These are phyloP conservation scores for Neohortaea acidophila DNA, from an alignment of 495 filamentous ascomycete species.

Conservation along the genomic window DNA sequence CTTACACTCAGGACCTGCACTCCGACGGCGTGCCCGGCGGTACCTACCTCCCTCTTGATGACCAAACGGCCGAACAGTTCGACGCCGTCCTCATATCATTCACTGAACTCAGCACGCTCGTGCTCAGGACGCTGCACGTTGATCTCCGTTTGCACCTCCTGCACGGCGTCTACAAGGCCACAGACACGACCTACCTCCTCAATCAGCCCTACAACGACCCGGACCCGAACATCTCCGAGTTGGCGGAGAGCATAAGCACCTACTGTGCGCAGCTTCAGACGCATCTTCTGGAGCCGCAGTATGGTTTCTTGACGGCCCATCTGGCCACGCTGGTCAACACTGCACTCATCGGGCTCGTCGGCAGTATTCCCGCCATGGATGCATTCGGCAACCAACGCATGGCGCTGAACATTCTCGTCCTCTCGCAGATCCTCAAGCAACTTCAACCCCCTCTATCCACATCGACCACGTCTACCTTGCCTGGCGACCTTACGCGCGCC, in stretches of 20 bases:
- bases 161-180: slow-evolving; percentile 28
- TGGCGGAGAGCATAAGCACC: slow-evolving; percentile 65
- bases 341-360: slow-evolving; percentile 47
- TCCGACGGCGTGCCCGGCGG: not conserved
- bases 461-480: no score
- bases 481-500: slow-evolving; percentile 44
- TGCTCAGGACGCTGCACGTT: slow-evolving; percentile 71
- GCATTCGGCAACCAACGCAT: slow-evolving; percentile 60
- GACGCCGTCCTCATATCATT: slow-evolving; percentile 71
- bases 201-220: slow-evolving; percentile 63
- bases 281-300: slow-evolving; percentile 44
- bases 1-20: slow-evolving; percentile 42
- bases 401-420: slow-evolving; percentile 78
- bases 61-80: slow-evolving; percentile 70
- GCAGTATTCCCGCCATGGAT: slow-evolving; percentile 55
- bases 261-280: slow-evolving; percentile 68
- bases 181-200: slow-evolving; percentile 42
- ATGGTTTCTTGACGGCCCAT: slow-evolving; percentile 58
- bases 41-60: slow-evolving; percentile 78
- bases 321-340: slow-evolving; percentile 56
- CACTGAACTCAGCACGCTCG: slow-evolving; percentile 55
- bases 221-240: slow-evolving; percentile 55
- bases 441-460: no score
- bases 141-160: slow-evolving; percentile 74
- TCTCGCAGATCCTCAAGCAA: slow-evolving; percentile 91